Evolutionary conservation across 163 green algal genomes (phyloP).

Genomic region (Scenedesmus sp.): DNA sequence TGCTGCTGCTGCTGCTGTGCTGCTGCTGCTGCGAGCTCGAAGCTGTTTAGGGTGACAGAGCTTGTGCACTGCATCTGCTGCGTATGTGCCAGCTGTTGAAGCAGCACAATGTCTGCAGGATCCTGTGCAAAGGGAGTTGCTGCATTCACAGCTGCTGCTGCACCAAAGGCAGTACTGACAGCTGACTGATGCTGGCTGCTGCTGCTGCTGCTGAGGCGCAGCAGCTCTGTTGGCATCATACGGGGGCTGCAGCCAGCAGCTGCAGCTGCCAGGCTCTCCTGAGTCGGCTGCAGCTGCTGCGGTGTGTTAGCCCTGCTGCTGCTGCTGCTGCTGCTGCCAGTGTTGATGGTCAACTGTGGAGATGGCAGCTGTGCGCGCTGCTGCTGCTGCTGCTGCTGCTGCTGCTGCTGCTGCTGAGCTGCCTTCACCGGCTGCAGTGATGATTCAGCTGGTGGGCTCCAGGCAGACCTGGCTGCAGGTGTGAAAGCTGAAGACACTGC

Average conservation of each 20-base stretch:
- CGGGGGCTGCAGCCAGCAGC: background rate
- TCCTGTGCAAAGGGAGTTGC: background rate
- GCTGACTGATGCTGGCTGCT: background rate
- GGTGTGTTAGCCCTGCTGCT: background rate
- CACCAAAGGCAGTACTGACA: background rate
- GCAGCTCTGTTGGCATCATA: background rate
- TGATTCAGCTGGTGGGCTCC: background rate
- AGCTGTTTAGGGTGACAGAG: background rate
- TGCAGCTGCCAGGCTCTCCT: background rate
- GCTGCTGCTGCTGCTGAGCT: background rate
- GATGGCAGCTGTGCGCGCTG: background rate
- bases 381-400: conserved; percentile 4
- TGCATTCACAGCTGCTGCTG: background rate
- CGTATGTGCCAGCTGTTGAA: background rate
- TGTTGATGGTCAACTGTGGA: background rate
- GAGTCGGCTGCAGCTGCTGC: background rate
- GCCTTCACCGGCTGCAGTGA: background rate
- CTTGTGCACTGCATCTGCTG: background rate
- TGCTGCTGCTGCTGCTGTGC: background rate
- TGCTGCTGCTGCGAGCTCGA: background rate
- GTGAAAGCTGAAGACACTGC: background rate
- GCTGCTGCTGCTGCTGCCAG: background rate
- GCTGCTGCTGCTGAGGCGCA: background rate
- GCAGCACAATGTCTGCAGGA: background rate
- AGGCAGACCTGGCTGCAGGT: background rate